A percentile compares a stretch with the other conserved stretches of the same genome.
Evolutionary conservation across 345 rosid genomes (phyloP).

Genomic region (Murraya paniculata): DNA sequence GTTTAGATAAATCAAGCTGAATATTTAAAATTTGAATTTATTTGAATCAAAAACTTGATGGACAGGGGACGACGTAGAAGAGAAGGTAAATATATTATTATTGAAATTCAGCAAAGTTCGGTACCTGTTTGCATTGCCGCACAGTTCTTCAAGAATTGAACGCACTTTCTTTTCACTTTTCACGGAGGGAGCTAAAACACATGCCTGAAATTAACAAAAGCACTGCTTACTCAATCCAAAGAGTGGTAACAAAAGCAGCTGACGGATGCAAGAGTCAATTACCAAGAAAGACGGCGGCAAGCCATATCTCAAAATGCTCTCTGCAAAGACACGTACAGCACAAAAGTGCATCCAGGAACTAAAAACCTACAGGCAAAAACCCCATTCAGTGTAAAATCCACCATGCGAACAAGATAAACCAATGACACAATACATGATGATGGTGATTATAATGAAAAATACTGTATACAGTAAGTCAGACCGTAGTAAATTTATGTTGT

Average conservation of each 20-base stretch:
- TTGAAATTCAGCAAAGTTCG: not conserved
- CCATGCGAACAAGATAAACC: not conserved
- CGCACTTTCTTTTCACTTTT: conserved; percentile 96
- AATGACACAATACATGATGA: not conserved
- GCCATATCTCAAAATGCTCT: conserved; percentile 98
- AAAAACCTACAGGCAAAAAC: conserved; percentile 63
- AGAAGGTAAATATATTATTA: not conserved
- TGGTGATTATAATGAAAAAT: not conserved
- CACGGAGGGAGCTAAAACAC: conserved; percentile 74
- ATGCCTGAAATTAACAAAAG: conserved; percentile 54
- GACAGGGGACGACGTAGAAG: not conserved
- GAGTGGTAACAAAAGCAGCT: conserved; percentile 3
- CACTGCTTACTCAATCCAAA: conserved; percentile 11
- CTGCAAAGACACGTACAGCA: conserved; percentile 91
- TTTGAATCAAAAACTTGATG: not conserved
- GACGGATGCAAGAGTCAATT: conserved; percentile 21
- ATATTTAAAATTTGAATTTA: not conserved
- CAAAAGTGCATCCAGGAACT: conserved; percentile 99
- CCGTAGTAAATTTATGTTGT: not conserved
- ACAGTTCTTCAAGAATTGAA: conserved; percentile 77
- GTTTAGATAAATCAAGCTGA: not conserved
- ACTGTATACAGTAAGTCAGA: not conserved
- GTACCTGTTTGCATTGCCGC: conserved; percentile 73
- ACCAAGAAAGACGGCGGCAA: conserved; percentile 96
- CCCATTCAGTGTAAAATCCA: conserved; percentile 1